Evolutionary conservation across 768 basidiomycete genomes (phyloP).

Genomic region (Calocera viscosa): DNA sequence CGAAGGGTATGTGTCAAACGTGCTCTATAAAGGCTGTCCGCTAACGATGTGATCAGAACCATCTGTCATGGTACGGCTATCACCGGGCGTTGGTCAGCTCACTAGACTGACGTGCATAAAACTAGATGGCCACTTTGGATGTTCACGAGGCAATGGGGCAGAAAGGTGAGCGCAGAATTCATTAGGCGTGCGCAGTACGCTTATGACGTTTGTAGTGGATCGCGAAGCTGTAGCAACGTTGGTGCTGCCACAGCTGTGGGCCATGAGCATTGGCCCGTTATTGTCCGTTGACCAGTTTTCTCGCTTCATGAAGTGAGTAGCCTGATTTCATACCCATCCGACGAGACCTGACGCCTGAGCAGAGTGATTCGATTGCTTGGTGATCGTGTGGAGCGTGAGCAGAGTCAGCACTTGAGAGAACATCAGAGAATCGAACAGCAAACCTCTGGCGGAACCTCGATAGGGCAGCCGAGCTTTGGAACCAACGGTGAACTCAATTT

Average conservation of each 20-base stretch:
- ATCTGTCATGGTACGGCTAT: constrained; percentile 60
- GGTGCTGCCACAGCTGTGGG: constrained; percentile 85
- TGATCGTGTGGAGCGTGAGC: constrained; percentile 84
- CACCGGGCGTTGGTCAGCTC: constrained; percentile 16
- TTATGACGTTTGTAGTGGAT: constrained; percentile 39
- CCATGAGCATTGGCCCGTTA: constrained; percentile 88
- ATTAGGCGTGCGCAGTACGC: not conserved
- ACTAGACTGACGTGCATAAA: not conserved
- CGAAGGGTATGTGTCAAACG: constrained; percentile 37
- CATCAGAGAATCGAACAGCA: constrained; percentile 81
- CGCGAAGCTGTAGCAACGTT: constrained; percentile 82
- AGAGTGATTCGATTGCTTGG: constrained; percentile 33
- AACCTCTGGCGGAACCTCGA: constrained; percentile 24
- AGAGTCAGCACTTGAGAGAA: constrained; percentile 82
- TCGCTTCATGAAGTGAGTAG: constrained; percentile 65
- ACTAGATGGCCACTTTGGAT: constrained; percentile 69
- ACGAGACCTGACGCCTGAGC: constrained; percentile 18
- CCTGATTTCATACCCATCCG: not conserved
- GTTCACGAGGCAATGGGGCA: constrained; percentile 95
- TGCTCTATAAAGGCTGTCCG: not conserved
- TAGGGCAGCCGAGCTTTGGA: constrained; percentile 26
- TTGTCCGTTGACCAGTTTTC: constrained; percentile 58
- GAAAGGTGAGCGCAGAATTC: constrained; percentile 31
- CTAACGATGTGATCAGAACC: constrained; percentile 43
- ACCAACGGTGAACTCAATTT: constrained; percentile 56